These are phyloP conservation scores for Colletotrichum sp. DNA, from an alignment of 2,329 filamentous ascomycete species.

Conservation along the genomic window DNA sequence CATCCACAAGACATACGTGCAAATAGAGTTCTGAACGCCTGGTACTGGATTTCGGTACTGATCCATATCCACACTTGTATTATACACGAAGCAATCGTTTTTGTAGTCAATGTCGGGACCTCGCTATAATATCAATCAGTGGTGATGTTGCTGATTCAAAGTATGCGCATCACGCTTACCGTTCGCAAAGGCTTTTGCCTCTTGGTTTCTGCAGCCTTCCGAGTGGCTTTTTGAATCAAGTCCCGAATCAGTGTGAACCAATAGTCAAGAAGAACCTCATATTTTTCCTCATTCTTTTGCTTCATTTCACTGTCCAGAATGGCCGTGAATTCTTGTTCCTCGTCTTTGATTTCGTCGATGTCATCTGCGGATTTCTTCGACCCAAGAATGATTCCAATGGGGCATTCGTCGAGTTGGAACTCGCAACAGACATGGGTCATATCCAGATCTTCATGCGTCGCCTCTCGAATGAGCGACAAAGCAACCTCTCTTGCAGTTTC, in stretches of 20 bases:
- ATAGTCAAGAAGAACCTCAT: accelerated
- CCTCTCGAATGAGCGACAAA: neutral
- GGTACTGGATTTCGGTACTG: neutral
- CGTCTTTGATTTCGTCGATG: accelerated
- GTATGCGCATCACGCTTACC: neutral
- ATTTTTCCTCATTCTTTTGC: accelerated
- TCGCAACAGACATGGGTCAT: constrained; percentile 7
- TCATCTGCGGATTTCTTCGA: neutral
- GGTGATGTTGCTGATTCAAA: accelerated
- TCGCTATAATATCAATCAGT: neutral
- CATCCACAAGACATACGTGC: neutral
- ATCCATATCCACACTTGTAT: neutral
- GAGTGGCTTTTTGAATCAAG: neutral
- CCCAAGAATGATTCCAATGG: accelerated
- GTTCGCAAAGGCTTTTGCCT: neutral
- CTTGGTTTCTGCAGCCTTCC: neutral
- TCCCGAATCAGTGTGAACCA: accelerated
- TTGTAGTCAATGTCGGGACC: neutral
- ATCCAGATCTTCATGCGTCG: neutral
- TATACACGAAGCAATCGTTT: neutral
- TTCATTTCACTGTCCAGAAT: neutral
- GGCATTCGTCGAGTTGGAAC: accelerated
- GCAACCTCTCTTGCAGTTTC: neutral
- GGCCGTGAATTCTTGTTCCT: neutral
- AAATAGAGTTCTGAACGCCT: accelerated